Conservation (phyloP, 257 asterid genomes). For the Penstemon eatonii region DNA sequence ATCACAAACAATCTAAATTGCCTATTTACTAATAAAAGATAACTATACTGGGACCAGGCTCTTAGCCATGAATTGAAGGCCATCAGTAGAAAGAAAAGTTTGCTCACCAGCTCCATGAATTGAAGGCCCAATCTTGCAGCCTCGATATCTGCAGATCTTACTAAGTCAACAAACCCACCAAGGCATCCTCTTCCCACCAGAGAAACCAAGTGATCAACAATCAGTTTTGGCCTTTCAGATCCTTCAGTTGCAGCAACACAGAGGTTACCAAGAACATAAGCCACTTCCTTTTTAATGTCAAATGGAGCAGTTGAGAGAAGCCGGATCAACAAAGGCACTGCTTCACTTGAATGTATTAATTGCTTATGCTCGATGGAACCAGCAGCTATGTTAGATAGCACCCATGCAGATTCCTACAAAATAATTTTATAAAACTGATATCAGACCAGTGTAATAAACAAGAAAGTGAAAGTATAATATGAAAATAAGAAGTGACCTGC, state of each 20-base stretch:
- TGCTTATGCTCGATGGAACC: constrained; percentile 81
- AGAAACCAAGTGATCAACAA: constrained; percentile 78
- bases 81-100: constrained; percentile 1
- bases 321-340: constrained; percentile 50
- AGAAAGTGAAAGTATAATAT: constrained; percentile 5
- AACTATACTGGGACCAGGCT: not conserved
- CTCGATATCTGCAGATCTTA: constrained; percentile 83
- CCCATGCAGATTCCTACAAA: constrained; percentile 94
- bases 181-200: constrained; percentile 81
- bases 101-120: constrained; percentile 87
- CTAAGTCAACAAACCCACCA: constrained; percentile 72
- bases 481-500: constrained; percentile 29
- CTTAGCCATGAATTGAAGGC: not conserved
- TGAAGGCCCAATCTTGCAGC: constrained; percentile 95
- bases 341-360: constrained; percentile 76
- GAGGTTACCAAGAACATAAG: constrained; percentile 83
- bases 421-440: not conserved
- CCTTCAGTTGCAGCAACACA: constrained; percentile 78
- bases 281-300: constrained; percentile 91
- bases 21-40: too few species aligned
- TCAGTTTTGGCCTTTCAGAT: constrained; percentile 64
- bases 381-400: constrained; percentile 81
- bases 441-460: constrained; percentile 15
- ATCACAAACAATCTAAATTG: not conserved
- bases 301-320: constrained; percentile 76